phyloP scores from a whole-genome alignment of 2,329 filamentous ascomycete genomes.

The Beauveria asiatica region DNA sequence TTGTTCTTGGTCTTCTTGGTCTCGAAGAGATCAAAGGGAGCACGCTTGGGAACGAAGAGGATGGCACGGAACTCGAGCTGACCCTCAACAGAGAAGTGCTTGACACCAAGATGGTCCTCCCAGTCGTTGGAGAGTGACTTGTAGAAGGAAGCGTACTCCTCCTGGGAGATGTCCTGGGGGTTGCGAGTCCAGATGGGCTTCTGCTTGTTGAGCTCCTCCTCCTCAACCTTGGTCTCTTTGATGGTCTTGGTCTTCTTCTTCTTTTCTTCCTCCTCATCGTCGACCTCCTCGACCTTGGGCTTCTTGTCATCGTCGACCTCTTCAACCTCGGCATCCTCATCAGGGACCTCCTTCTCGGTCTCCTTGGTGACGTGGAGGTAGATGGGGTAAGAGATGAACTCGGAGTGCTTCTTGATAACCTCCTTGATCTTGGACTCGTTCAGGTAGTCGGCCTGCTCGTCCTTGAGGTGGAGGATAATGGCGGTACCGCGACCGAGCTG shows the following conservation, averaged over 20 bases:
- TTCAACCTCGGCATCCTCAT: constrained; percentile 71
- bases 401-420: constrained; percentile 99
- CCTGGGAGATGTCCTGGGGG: constrained; percentile 84
- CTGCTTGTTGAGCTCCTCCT: constrained; percentile 99
- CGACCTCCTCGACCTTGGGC: constrained; percentile 89
- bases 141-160: constrained; percentile 99
- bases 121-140: constrained; percentile 99
- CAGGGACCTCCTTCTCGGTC: constrained; percentile 96
- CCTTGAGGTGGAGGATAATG: constrained; percentile 98
- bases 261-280: constrained; percentile 75
- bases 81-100: constrained; percentile 99
- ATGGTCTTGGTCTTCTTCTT: constrained; percentile 98
- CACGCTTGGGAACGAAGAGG: constrained; percentile 98
- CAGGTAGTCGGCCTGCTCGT: constrained; percentile 96
- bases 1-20: constrained; percentile 99
- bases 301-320: constrained; percentile 86
- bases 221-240: constrained; percentile 97
- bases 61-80: constrained; percentile 99
- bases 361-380: constrained; percentile 99
- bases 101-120: constrained; percentile 98
- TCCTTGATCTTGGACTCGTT: constrained; percentile 99
- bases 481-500: constrained; percentile 89
- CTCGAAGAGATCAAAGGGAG: constrained; percentile 99
- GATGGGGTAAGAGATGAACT: constrained; percentile 99
- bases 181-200: constrained; percentile 99